phyloP scores from a whole-genome alignment of 2,329 filamentous ascomycete species.

The Orbilia javanica region DNA sequence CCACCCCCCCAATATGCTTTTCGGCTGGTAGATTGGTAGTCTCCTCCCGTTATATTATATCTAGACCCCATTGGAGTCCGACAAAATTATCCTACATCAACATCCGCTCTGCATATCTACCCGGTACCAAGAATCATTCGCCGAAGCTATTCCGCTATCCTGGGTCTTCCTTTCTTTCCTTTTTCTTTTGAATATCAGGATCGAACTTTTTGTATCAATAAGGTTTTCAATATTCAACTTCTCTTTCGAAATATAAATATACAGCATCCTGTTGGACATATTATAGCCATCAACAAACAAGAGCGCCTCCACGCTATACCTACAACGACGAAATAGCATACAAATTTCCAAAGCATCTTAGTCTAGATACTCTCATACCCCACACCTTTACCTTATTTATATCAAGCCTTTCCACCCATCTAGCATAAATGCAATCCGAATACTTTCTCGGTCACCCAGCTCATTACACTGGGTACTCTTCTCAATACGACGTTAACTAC shows the following conservation, averaged over 20 bases:
- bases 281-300: constrained; percentile 29
- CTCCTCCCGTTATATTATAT: constrained; percentile 19
- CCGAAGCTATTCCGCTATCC: constrained; percentile 10
- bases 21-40: background rate
- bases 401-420: constrained; percentile 31
- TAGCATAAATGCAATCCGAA: constrained; percentile 49
- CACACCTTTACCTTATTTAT: constrained; percentile 53
- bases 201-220: constrained; percentile 22
- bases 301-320: constrained; percentile 12
- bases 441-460: constrained; percentile 33
- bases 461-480: constrained; percentile 39
- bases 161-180: constrained; percentile 23
- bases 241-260: constrained; percentile 51
- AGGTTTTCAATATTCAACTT: constrained; percentile 7
- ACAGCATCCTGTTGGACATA: constrained; percentile 39
- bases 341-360: constrained; percentile 15
- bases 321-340: background rate
- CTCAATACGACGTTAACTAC: constrained; percentile 37
- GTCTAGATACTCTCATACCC: constrained; percentile 42
- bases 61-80: constrained; percentile 7
- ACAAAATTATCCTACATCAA: constrained; percentile 6
- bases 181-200: constrained; percentile 35
- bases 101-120: constrained; percentile 9
- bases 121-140: constrained; percentile 28
- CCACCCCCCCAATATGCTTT: background rate